A percentile compares a stretch with the other conserved stretches of the same genome.
These are phyloP conservation scores for Holtermanniella nyarrowii DNA, from an alignment of 768 basidiomycete species.

Conservation along the genomic window DNA sequence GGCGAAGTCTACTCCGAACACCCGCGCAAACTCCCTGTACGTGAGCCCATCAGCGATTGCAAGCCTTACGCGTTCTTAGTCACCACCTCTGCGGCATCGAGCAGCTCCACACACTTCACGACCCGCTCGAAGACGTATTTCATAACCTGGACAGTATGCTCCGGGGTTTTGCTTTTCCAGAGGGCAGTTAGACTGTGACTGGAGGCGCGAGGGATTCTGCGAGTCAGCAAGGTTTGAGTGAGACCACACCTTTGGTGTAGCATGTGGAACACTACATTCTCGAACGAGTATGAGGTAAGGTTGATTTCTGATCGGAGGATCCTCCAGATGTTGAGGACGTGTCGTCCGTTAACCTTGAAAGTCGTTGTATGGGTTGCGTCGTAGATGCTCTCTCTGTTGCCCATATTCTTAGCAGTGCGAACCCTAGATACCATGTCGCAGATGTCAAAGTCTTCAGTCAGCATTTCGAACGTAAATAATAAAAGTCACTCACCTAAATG, in stretches of 20 bases:
- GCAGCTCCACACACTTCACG: conserved; percentile 60
- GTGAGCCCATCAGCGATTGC: background rate
- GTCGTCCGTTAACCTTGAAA: conserved; percentile 74
- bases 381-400: conserved; percentile 48
- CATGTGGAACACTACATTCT: conserved; percentile 76
- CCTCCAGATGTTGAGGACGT: conserved; percentile 86
- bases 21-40: conserved; percentile 83
- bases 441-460: conserved; percentile 56
- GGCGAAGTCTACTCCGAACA: conserved; percentile 94
- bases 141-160: conserved; percentile 51
- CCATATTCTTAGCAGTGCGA: conserved; percentile 40
- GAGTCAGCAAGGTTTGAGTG: conserved; percentile 1
- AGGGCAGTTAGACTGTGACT: conserved; percentile 55
- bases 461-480: background rate
- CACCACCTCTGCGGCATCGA: conserved; percentile 69
- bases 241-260: conserved; percentile 56
- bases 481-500: conserved; percentile 28
- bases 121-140: conserved; percentile 58
- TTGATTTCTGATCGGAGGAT: conserved; percentile 77
- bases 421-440: conserved; percentile 68
- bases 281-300: conserved; percentile 71
- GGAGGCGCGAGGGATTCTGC: conserved; percentile 68
- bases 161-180: conserved; percentile 55
- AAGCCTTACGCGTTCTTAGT: conserved; percentile 75
- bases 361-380: conserved; percentile 62